These are phyloP conservation scores for Dryas drummondii DNA, from an alignment of 306 rosid species.

Conservation along the genomic window DNA sequence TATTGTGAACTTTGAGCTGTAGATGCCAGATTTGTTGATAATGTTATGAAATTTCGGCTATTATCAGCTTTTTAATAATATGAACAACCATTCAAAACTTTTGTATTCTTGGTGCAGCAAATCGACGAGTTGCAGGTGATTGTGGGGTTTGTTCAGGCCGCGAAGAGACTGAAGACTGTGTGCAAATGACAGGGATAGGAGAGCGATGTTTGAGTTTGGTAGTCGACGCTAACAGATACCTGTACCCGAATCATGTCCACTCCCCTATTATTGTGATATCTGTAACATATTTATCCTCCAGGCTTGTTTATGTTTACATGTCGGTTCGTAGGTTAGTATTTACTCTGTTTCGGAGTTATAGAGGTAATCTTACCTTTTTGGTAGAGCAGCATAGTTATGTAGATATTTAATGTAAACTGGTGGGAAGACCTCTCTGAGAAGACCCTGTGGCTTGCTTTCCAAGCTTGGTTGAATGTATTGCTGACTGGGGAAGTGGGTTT, in stretches of 20 bases:
- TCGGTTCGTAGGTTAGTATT: conserved; percentile 44
- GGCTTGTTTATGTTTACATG: conserved; percentile 40
- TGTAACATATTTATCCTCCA: conserved; percentile 54
- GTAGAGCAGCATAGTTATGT: conserved; percentile 53
- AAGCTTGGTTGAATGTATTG: conserved; percentile 47
- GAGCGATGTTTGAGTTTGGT: conserved; percentile 25
- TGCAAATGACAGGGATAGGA: conserved; percentile 68
- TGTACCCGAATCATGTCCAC: conserved; percentile 38
- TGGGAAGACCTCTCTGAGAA: conserved; percentile 40
- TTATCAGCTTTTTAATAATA: neutral
- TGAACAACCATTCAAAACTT: conserved; percentile 7
- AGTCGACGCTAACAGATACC: conserved; percentile 65
- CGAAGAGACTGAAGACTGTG: conserved; percentile 80
- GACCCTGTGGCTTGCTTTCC: conserved; percentile 43
- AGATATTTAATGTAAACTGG: conserved; percentile 52
- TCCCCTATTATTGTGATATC: conserved; percentile 41
- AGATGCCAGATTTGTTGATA: neutral
- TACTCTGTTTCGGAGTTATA: conserved; percentile 34
- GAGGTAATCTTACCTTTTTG: conserved; percentile 54
- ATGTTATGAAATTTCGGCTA: neutral
- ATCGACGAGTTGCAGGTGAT: conserved; percentile 98
- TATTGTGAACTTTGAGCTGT: neutral
- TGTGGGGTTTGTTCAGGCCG: conserved; percentile 90
- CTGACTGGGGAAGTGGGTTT: conserved; percentile 64
- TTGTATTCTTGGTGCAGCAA: conserved; percentile 54